Percentiles rank a stretch among this genome's conserved stretches.
Conservation (phyloP, 73 alveolate species). For the Paraurostyla sp. region DNA sequence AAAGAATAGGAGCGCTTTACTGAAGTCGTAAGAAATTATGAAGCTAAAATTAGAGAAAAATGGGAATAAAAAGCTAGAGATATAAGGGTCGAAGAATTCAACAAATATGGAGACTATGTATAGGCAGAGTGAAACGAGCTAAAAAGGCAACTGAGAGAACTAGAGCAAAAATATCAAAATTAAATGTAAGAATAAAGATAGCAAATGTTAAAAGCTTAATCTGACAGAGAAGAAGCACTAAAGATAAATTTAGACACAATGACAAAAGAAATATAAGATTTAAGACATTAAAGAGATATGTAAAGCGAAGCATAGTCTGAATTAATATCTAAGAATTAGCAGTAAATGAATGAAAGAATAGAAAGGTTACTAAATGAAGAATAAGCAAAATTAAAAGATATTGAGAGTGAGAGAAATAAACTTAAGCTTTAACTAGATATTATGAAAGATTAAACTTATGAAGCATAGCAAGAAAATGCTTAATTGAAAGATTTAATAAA, state of each 20-base stretch:
- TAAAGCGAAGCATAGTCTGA: neutral
- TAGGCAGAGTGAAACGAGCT: slow-evolving; percentile 36
- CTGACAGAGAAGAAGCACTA: slow-evolving; percentile 23
- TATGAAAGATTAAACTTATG: neutral
- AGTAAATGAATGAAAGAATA: neutral
- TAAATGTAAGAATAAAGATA: neutral
- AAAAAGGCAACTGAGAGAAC: neutral
- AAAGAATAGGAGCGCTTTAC: neutral
- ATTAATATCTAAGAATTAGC: neutral
- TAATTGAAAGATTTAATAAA: neutral
- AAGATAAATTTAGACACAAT: neutral
- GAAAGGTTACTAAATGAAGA: slow-evolving; percentile 8
- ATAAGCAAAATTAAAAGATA: neutral
- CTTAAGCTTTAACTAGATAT: neutral
- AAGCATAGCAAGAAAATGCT: neutral
- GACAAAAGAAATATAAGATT: neutral
- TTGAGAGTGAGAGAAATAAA: slow-evolving; percentile 1
- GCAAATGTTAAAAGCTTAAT: neutral
- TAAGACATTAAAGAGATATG: neutral
- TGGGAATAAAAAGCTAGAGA: neutral
- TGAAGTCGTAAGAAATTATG: neutral
- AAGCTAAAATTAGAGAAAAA: neutral
- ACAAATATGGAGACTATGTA: slow-evolving; percentile 9
- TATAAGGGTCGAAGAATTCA: neutral
- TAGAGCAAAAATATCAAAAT: neutral